Conservation (phyloP, 805 yeast genomes). For the Candida morakotiae region DNA sequence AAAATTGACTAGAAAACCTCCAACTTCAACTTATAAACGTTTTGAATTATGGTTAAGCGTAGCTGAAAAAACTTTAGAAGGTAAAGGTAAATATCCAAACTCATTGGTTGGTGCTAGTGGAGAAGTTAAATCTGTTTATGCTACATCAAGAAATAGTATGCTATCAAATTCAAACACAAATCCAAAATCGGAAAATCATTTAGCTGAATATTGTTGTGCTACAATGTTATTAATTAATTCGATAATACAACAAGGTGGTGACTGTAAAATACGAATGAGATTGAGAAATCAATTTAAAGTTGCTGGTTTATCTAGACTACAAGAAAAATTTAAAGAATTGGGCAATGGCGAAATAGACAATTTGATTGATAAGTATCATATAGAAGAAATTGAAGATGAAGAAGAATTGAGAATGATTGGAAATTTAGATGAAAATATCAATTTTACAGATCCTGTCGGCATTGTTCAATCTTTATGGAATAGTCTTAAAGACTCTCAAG, state of each 20-base stretch:
- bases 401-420: constrained; percentile 37
- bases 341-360: constrained; percentile 58
- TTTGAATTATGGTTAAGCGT: constrained; percentile 70
- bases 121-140: constrained; percentile 52
- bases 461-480: constrained; percentile 56
- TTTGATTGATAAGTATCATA: constrained; percentile 60
- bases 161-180: constrained; percentile 44
- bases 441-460: constrained; percentile 70
- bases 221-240: constrained; percentile 70
- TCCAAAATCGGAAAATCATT: constrained; percentile 48
- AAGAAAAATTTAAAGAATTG: constrained; percentile 48
- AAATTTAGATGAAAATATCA: constrained; percentile 38
- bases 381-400: constrained; percentile 52
- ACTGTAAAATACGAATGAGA: constrained; percentile 46
- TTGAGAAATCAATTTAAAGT: constrained; percentile 58
- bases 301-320: constrained; percentile 51
- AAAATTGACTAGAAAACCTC: constrained; percentile 32
- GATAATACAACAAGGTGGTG: constrained; percentile 46
- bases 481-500: constrained; percentile 53
- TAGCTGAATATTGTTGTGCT: constrained; percentile 67
- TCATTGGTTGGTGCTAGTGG: constrained; percentile 90
- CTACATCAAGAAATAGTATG: not conserved
- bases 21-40: constrained; percentile 38
- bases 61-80: constrained; percentile 67
- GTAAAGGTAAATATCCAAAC: constrained; percentile 81